Evolutionary conservation across 345 rosid genomes (phyloP), one percentile per base, ranked within the genome.

Genomic region (Firmiana major): DNA sequence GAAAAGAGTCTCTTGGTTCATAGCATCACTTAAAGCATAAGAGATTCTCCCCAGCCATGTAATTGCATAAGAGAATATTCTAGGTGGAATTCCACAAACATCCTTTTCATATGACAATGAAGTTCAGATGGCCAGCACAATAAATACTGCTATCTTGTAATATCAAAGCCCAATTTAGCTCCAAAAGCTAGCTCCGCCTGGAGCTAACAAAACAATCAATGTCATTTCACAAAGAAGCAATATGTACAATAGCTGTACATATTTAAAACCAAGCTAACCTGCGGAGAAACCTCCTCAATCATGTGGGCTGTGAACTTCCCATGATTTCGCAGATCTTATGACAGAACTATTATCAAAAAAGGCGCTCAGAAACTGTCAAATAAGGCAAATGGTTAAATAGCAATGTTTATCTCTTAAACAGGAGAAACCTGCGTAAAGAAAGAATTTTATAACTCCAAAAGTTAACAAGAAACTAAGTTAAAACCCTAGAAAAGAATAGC

Each of bases 1-100:
- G 86, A 96, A 78, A 71, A 93, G 89, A 16, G 86, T 83, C 78
- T 82, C 82, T 79, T 85, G 97, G 84, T 84, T 88, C 87, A 90
- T 73, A 82, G 87, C 80, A 75, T 87, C 93, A 76, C 77, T 83
- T 78, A 92, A 84, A 51, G 93, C 92, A 80, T 42, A 40, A 79
- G 94, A 92, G 81, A 96, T 87, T 79, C 91, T 87, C 78, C 94
- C 97, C 63, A 96, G 87, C 79, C 86, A 71, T 17, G 97, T 84
- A 71, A 89, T 89, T 9, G 99, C 90, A 86, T 85, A 92, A 48
- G 97, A 93, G 81, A 90, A 93, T 43, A 89, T 79, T 80, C 77
- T 74, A 66, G 92, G 87, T 71, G 98, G 89, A 82, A 88, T 79
- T 55, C 79, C 76, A 73, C 73, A 28, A 40, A 83, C 79, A 72